Conservation (phyloP, 1,284 basidiomycete genomes). For the Ustilago xerochloae region DNA sequence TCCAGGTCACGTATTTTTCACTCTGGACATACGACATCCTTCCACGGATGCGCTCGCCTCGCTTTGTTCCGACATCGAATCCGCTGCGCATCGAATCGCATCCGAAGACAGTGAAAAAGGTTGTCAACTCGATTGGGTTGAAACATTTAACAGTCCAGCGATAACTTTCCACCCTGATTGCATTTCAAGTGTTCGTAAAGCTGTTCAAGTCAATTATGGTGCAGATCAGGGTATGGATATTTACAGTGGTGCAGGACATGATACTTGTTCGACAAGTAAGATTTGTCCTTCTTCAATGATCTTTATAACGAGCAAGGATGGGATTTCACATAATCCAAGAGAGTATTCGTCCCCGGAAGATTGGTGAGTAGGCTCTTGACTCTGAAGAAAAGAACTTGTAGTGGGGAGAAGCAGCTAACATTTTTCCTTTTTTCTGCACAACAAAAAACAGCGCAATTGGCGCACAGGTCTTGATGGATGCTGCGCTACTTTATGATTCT, state of each 20-base stretch:
- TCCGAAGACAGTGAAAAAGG: conserved; percentile 32
- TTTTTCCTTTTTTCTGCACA: not conserved
- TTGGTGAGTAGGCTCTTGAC: conserved; percentile 19
- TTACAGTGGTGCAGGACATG: conserved; percentile 48
- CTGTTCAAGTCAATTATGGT: conserved; percentile 30
- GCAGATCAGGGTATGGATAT: conserved; percentile 28
- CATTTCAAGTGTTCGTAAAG: conserved; percentile 35
- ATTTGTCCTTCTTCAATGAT: conserved; percentile 46
- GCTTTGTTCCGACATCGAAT: conserved; percentile 28
- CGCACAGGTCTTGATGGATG: conserved; percentile 49
- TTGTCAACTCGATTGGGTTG: conserved; percentile 34
- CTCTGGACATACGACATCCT: conserved; percentile 39
- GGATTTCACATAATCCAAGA: conserved; percentile 40
- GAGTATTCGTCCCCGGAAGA: conserved; percentile 43
- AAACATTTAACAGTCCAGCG: conserved; percentile 38
- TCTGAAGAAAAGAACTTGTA: not conserved
- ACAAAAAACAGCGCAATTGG: conserved; percentile 48
- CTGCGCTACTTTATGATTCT: conserved; percentile 40
- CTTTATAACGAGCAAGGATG: conserved; percentile 47
- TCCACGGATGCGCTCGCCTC: conserved; percentile 20
- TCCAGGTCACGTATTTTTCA: conserved; percentile 42
- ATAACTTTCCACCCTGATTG: conserved; percentile 43
- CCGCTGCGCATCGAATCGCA: conserved; percentile 19
- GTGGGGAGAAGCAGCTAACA: not conserved
- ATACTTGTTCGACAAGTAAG: conserved; percentile 47